phyloP scores from a whole-genome alignment of 805 yeast species.

The Wickerhamomyces subpelliculosus region DNA sequence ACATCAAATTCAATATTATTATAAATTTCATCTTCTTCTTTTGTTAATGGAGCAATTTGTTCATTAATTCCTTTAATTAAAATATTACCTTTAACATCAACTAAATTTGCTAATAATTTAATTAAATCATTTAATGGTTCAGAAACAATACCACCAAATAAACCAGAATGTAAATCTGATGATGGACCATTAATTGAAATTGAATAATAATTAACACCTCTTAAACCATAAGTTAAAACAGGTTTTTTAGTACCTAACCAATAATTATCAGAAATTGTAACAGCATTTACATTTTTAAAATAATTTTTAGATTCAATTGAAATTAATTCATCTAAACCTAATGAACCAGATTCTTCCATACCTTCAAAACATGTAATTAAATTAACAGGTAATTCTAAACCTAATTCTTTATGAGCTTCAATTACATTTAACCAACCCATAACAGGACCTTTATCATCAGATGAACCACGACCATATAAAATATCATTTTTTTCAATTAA shows the following conservation, averaged over 20 bases:
- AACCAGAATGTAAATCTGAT: conserved; percentile 96
- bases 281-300: conserved; percentile 87
- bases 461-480: conserved; percentile 87
- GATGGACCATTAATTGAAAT: conserved; percentile 80
- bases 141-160: conserved; percentile 94
- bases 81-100: conserved; percentile 76
- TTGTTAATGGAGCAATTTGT: conserved; percentile 92
- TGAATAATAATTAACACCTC: conserved; percentile 95
- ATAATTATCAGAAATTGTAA: conserved; percentile 94
- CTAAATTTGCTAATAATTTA: conserved; percentile 69
- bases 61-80: conserved; percentile 83
- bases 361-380: conserved; percentile 93
- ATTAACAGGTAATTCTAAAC: conserved; percentile 89
- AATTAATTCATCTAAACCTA: conserved; percentile 83
- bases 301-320: conserved; percentile 70
- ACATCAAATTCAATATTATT: conserved; percentile 81
- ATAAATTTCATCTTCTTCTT: conserved; percentile 69
- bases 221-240: conserved; percentile 91
- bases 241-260: conserved; percentile 98
- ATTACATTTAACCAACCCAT: conserved; percentile 93
- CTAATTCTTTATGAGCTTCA: conserved; percentile 82
- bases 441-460: conserved; percentile 98
- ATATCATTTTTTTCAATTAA: conserved; percentile 63
- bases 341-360: conserved; percentile 97
- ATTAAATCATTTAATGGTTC: conserved; percentile 96